phyloP scores from a whole-genome alignment of 176 grass and related monocot species.

The Triticum monococcum region DNA sequence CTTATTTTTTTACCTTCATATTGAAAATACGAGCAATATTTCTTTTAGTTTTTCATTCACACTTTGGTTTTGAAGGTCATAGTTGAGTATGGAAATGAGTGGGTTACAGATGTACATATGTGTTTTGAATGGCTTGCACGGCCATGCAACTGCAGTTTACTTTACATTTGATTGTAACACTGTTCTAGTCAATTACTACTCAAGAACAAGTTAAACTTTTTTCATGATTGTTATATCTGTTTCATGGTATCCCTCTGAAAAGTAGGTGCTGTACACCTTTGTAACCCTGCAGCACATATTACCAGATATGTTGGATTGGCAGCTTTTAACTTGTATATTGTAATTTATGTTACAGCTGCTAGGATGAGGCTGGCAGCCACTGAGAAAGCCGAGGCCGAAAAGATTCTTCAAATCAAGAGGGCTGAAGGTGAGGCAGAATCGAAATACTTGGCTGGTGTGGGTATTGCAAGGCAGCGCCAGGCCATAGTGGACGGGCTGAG shows the following conservation, averaged over 20 bases:
- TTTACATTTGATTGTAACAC: neutral
- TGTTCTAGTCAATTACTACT: neutral
- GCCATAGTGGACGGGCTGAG: slow-evolving; percentile 85
- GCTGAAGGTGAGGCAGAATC: slow-evolving; percentile 88
- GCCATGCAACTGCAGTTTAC: neutral
- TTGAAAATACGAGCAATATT: neutral
- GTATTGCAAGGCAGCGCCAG: slow-evolving; percentile 87
- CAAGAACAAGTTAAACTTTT: neutral
- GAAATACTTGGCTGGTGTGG: slow-evolving; percentile 76
- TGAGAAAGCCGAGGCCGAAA: slow-evolving; percentile 87
- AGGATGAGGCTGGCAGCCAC: slow-evolving; percentile 76
- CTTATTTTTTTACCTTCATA: neutral
- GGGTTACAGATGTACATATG: neutral
- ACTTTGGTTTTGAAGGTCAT: neutral
- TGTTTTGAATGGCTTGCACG: neutral
- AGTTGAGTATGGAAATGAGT: slow-evolving; percentile 1
- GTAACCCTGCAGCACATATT: neutral
- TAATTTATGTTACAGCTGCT: slow-evolving; percentile 48
- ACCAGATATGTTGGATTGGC: neutral
- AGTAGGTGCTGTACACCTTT: neutral
- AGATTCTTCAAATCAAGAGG: slow-evolving; percentile 84
- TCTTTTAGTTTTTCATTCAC: neutral
- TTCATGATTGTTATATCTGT: neutral
- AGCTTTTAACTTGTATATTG: neutral
- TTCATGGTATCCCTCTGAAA: neutral